phyloP scores from a whole-genome alignment of 352 stramenopile genomes.

The Phytopythium cucurbitacearum region DNA sequence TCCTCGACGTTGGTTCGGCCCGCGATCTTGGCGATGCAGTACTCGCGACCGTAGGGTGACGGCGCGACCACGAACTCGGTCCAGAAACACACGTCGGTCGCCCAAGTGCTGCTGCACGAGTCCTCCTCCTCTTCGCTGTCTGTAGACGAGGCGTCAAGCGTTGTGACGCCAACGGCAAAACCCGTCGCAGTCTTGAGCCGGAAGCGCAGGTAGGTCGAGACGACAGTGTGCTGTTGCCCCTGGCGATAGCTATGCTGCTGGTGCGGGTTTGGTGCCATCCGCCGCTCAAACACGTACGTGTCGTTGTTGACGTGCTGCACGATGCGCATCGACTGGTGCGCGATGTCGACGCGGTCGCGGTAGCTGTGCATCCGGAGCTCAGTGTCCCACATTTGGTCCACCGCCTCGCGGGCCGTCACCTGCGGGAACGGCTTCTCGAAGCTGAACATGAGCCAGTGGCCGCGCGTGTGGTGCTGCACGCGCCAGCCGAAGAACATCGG shows the following conservation, averaged over 20 bases:
- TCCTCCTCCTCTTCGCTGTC: neutral
- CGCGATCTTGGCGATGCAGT: conserved; percentile 21
- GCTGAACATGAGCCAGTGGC: conserved; percentile 29
- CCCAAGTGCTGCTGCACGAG: conserved; percentile 17
- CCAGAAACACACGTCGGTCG: conserved; percentile 24
- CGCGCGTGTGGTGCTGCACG: conserved; percentile 23
- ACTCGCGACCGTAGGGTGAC: conserved; percentile 10
- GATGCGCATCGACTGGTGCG: conserved; percentile 25
- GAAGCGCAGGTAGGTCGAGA: conserved; percentile 40
- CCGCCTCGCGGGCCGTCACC: conserved; percentile 24
- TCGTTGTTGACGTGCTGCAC: conserved; percentile 48
- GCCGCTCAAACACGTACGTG: conserved; percentile 34
- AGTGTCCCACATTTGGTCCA: conserved; percentile 39
- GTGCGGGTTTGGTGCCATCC: conserved; percentile 1
- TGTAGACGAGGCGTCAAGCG: neutral
- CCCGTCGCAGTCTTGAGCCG: conserved; percentile 23
- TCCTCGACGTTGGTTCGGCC: conserved; percentile 15
- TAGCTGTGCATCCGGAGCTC: conserved; percentile 37
- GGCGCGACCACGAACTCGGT: conserved; percentile 21
- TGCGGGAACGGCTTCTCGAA: conserved; percentile 53
- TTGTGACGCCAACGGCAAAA: conserved; percentile 18
- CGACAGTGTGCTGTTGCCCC: conserved; percentile 2
- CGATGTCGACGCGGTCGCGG: conserved; percentile 15
- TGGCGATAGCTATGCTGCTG: no score
- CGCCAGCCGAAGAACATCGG: conserved; percentile 48